Base-by-base conservation (phyloP, 2,329 filamentous ascomycete genomes). In the Thielaviopsis populi region DNA sequence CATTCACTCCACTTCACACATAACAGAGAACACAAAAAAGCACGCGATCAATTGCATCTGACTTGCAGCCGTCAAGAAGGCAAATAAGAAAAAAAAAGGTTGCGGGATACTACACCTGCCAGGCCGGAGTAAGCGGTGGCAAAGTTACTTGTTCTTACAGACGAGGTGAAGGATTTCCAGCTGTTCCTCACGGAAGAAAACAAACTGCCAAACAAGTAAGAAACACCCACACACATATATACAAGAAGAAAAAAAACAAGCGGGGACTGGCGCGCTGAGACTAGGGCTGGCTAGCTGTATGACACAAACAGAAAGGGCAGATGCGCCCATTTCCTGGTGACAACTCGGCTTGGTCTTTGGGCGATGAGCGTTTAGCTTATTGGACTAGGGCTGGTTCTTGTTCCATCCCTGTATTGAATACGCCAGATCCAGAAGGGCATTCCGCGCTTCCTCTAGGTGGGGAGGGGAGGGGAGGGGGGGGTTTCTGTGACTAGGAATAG, bases 401-500 rank as follows among this genome's bases (percentile, higher is more conserved):
- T 8, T 15, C 19, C 0, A 37, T 33, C 30, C 53, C 53, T 37
- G 27, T 56, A 37, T 27, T 19, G 15, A 37, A 10, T 13, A 56
- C 27, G 53, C 53, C 53, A 30, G 30, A 56, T 17, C 27, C 53
- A n/a, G 10, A 56, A 56, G 53, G 53, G 53, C 53, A 56, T 56
- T 56, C 53, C 53, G 53, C 53, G 19, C 30, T 56, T 56, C 53
- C 53, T 56, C 30, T 19, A 56, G 19, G 53, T 56, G 53, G 53
- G n/a, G n/a, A n/a, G n/a, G n/a, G n/a, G n/a, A n/a, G n/a, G n/a
- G n/a, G n/a, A n/a, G n/a, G n/a, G n/a, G 30, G 30, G 53, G 53
- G 53, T 56, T 56, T 56, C 53, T 56, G 30, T 56, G 53, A 33
- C 53, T 56, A 10, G 53, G 53, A n/a, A 56, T 37, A 37, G n/a